Evolutionary conservation across 164 flowering plant species (phyloP), one percentile per base, ranked within the genome.

Genomic region (Pachysandra terminalis): DNA sequence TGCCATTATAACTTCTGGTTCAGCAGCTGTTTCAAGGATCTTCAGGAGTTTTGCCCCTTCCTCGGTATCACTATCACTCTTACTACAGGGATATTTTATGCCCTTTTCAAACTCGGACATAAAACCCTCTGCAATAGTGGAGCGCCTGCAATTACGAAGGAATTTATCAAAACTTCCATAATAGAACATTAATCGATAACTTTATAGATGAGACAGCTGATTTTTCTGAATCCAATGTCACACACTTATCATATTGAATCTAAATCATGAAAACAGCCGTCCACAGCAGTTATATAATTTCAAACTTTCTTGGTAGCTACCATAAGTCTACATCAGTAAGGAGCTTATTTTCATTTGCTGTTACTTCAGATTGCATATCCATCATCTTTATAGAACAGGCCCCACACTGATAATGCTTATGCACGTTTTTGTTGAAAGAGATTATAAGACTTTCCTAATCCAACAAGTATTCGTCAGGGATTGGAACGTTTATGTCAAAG

Each of bases 1-100:
- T 51, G 96, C 97, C 99, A 95, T 89, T 65, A 95, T 14, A 26
- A 84, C 63, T 77, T 95, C 98, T 61, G 99, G 99, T 75, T 95
- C 99, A 61, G 91, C 91, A 70, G 97, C 81, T 67, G 77, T 78
- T 78, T 93, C 98, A 28, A 95, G 90, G 52, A 88, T 74, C 71
- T 79, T 88, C 19, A 85, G 79, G 61, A 92, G 81, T 77, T 83
- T 81, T 63, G 89, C 96, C 60, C 96, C 98, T 79, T 89, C 97
- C 49, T 89, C 92, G 72, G 84, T 80, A 56, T 89, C 95, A 74
- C 69, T 77, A 65, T 84, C 96, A 78, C 77, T 53, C 66, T 52
- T 68, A 35, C 63, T 27, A 66, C 52, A 69, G 17, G 67, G 68
- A 61, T 63, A 79, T 40, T 61, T 71, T 51, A 14, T 60, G 26